Base-by-base conservation (phyloP, 202 grass and related monocot species). In the Brachypodium distachyon region DNA sequence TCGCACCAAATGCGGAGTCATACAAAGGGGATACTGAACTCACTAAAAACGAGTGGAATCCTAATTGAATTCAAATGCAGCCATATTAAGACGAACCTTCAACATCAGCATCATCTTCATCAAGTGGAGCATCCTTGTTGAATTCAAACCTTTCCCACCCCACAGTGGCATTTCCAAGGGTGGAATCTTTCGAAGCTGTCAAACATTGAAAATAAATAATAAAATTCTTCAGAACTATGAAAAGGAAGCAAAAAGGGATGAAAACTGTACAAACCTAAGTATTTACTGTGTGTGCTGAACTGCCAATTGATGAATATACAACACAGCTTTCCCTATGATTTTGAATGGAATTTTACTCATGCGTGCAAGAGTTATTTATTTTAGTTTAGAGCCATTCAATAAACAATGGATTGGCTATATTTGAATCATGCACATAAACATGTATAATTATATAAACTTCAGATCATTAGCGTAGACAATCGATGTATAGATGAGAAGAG, bases 81-180 rank as follows among this genome's bases (percentile, higher is more conserved):
- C 19, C 32, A 62, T 48, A 62, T 54, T 21, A 79, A 70, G 55
- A 76, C 61, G 54, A 59, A 93, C 89, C 95, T 84, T 97, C 95
- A 72, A 81, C 77, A 65, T 88, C 87, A 63, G 86, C 61, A 32
- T 78, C 67, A 68, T 91, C 84, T 71, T 94, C 86, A 88, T 97
- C 89, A 88, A 97, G 89, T 44, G 91, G 91, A 47, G 95, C 95
- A 77, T 97, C 84, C 81, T 97, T 92, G 54, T 97, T 79, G 73
- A 97, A 97, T 57, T 94, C 79, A 82, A 97, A 97, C 65, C 91
- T 88, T 74, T 90, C 95, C 95, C 95, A 97, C 54, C 91, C 73
- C 46, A 80, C 66, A 69, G 60, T 62, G 56, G 67, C 67, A 78
- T 63, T 87, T 76, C 90, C 88, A 48, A 83, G 92, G 80, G 46